A percentile compares a stretch with the other conserved stretches of the same genome.
Conservation (phyloP, 1,284 basidiomycete species). For the Trichosporon sp. region DNA sequence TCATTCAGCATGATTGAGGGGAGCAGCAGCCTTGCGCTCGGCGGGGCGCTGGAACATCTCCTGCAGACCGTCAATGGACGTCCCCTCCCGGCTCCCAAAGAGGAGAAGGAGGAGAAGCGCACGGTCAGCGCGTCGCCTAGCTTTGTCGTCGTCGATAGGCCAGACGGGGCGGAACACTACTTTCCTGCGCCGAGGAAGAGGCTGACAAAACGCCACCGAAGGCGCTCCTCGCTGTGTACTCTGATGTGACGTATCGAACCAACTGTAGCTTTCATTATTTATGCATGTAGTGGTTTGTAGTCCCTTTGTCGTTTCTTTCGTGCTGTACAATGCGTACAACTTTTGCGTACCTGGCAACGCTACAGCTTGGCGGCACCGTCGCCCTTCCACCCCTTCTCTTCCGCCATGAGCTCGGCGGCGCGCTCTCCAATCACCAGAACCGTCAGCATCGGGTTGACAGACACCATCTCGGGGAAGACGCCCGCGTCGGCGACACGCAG, state of each 20-base stretch:
- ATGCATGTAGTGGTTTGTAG: background rate
- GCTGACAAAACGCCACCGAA: background rate
- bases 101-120: background rate
- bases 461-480: conserved; percentile 34
- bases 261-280: background rate
- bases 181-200: background rate
- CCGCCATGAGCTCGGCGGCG: conserved; percentile 31
- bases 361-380: conserved; percentile 28
- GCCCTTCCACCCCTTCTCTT: conserved; percentile 31
- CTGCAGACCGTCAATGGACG: background rate
- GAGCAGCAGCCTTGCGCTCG: background rate
- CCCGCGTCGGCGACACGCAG: conserved; percentile 33
- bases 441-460: conserved; percentile 34
- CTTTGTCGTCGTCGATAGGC: background rate
- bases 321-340: background rate
- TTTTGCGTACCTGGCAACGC: background rate
- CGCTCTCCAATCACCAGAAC: conserved; percentile 32
- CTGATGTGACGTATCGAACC: background rate
- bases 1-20: background rate
- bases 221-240: background rate
- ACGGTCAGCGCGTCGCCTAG: background rate
- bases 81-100: too few relatives aligned
- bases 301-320: background rate
- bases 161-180: background rate
- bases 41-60: background rate